Evolutionary conservation across 371 early-diverging fungal species (phyloP).

Genomic region (Actinomucor elegans): DNA sequence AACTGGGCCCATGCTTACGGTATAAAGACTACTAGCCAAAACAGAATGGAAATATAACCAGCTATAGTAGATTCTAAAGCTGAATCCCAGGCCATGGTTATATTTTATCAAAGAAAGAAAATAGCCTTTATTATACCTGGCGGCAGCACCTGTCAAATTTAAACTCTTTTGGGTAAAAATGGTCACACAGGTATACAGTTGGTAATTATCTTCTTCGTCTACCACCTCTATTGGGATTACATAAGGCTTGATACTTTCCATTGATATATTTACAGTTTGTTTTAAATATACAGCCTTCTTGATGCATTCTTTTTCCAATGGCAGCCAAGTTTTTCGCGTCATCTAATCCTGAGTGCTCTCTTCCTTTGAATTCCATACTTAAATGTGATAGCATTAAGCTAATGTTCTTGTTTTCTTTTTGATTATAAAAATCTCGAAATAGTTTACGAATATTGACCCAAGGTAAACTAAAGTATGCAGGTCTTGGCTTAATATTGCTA

Average conservation of each 20-base stretch:
- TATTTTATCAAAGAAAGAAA: neutral
- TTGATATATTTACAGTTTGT: conserved; percentile 39
- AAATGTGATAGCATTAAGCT: conserved; percentile 61
- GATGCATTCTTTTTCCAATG: conserved; percentile 49
- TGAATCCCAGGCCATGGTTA: neutral
- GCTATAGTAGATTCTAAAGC: conserved; percentile 11
- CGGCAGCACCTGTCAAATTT: no score
- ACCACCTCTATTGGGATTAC: neutral
- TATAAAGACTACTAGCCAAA: conserved; percentile 59
- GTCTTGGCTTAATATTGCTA: conserved; percentile 48
- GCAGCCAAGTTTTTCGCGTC: conserved; percentile 71
- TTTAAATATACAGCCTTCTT: conserved; percentile 51
- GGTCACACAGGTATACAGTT: no score
- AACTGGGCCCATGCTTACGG: conserved; percentile 32
- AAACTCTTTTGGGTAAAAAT: no score
- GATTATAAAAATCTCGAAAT: conserved; percentile 51
- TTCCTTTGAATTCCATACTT: conserved; percentile 65
- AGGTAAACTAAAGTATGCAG: conserved; percentile 50
- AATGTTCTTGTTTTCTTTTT: conserved; percentile 50
- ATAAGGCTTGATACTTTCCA: no score
- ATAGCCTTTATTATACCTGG: no score
- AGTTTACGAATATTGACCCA: conserved; percentile 67
- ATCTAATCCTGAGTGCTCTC: conserved; percentile 80
- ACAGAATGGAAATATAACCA: conserved; percentile 48
- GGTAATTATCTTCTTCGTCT: conserved; percentile 3